Conservation (phyloP, 116 monocot species). For the Phalaenopsis hybrid region DNA sequence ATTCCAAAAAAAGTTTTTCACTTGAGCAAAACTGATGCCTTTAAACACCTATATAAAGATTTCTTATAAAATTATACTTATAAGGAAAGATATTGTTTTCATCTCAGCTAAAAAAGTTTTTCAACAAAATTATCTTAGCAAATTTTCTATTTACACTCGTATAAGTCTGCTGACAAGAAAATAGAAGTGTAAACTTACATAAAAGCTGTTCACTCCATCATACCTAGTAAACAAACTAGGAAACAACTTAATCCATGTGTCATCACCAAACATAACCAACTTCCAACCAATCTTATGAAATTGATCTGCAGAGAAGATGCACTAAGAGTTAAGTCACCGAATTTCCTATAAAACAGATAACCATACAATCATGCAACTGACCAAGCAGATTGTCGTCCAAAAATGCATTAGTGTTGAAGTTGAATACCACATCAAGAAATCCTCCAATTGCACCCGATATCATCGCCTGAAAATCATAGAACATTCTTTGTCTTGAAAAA, state of each 20-base stretch:
- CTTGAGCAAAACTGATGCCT: no score
- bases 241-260: constrained; percentile 96
- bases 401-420: constrained; percentile 88
- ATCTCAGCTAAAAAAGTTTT: no score
- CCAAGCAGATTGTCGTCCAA: constrained; percentile 88
- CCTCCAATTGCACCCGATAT: constrained; percentile 93
- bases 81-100: no score
- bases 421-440: constrained; percentile 91
- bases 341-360: constrained; percentile 2
- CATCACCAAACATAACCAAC: constrained; percentile 92
- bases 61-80: no score
- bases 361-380: constrained; percentile 26
- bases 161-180: background rate
- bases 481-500: background rate
- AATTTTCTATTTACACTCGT: no score
- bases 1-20: no score
- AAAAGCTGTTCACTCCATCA: constrained; percentile 97
- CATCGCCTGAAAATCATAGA: constrained; percentile 63
- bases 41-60: no score
- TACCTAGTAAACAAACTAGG: constrained; percentile 76
- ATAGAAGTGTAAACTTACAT: constrained; percentile 46
- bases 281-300: constrained; percentile 71
- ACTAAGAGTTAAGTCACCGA: constrained; percentile 3
- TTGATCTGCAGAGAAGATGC: constrained; percentile 53
- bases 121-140: no score